Evolutionary conservation across 2,329 filamentous ascomycete genomes (phyloP).

Genomic region (Grosmannia serpens): DNA sequence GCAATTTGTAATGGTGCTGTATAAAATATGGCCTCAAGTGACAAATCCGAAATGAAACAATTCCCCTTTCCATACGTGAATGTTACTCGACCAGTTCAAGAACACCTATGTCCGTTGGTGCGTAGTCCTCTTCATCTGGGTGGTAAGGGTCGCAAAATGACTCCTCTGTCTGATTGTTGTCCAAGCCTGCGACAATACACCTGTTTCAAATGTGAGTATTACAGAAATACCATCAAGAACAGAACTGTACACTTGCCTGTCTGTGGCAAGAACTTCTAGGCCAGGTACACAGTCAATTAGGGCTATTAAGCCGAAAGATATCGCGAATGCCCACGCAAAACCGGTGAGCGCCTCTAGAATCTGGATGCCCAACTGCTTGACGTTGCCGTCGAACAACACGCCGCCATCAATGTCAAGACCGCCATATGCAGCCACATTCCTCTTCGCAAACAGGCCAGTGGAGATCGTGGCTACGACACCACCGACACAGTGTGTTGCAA

Average conservation of each 20-base stretch:
- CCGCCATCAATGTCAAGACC: slow-evolving; percentile 35
- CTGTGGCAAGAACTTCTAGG: slow-evolving; percentile 5
- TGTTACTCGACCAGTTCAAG: background rate
- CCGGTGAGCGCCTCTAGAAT: slow-evolving; percentile 3
- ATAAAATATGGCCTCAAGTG: too few relatives aligned
- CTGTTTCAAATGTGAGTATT: background rate
- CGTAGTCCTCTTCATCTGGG: slow-evolving; percentile 4
- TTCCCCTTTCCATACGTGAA: too few relatives aligned
- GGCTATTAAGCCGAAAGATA: slow-evolving; percentile 1
- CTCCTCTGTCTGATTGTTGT: slow-evolving; percentile 4
- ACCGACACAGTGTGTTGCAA: slow-evolving; percentile 9
- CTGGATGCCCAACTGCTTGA: slow-evolving; percentile 22
- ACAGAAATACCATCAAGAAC: too few relatives aligned
- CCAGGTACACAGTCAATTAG: slow-evolving; percentile 8
- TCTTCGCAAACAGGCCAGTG: slow-evolving; percentile 6
- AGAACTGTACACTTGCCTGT: background rate
- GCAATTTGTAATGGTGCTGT: too few relatives aligned
- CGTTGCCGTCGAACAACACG: slow-evolving; percentile 41
- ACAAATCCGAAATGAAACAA: too few relatives aligned
- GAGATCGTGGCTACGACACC: slow-evolving; percentile 5
- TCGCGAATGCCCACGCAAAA: slow-evolving; percentile 4
- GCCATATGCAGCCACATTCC: slow-evolving; percentile 12
- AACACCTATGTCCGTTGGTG: background rate
- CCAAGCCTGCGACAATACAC: background rate
- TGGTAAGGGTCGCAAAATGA: slow-evolving; percentile 4